Evolutionary conservation across 208 protist genomes (phyloP), one percentile per base, ranked within the genome.

Genomic region (Acanthamoeba healyi): DNA sequence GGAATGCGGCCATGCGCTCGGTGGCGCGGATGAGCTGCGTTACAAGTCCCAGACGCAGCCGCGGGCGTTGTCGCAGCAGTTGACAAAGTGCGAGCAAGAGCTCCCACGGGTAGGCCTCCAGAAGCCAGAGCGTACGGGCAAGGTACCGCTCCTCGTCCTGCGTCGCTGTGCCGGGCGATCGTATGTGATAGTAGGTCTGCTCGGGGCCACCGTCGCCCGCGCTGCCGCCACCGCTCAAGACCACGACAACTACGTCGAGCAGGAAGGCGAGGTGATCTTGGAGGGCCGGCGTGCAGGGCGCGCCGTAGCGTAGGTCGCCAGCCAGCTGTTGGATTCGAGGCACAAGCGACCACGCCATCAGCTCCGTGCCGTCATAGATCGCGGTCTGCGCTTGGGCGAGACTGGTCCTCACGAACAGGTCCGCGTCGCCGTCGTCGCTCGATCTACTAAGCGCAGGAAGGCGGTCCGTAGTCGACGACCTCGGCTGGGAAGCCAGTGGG

Each of bases 81-180:
- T 86, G 77, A 29, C 77, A 86, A 17, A 86, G 46, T 10, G 77
- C 38, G 6, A 86, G 77, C 77, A 86, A n/a, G 32, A 86, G 77
- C 77, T 86, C 77, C 77, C 77, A 86, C 17, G 77, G 77, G 44
- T 58, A 86, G 77, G 77, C 77, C 19, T 86, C 77, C 26, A 86
- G 77, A 5, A 86, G 7, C 77, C 77, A 86, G n/a, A 67, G 58
- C 58, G 22, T 82, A 14, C 42, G 63, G 26, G 63, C 34, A 6
- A 72, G 63, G 34, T 40, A 72, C 7, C 63, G 34, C 2, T 38
- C 29, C 63, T 72, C 63, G 63, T 58, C 51, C 10, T 9, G 63
- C 10, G 63, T 7, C n/a, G 63, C 9, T 6, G n/a, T 6, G 29
- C 26, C 34, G 19, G 36, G 24, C 42, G 7, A 24, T 7, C 24